These are phyloP conservation scores for Trametes punicea DNA, from an alignment of 768 basidiomycete genomes.

Conservation along the genomic window DNA sequence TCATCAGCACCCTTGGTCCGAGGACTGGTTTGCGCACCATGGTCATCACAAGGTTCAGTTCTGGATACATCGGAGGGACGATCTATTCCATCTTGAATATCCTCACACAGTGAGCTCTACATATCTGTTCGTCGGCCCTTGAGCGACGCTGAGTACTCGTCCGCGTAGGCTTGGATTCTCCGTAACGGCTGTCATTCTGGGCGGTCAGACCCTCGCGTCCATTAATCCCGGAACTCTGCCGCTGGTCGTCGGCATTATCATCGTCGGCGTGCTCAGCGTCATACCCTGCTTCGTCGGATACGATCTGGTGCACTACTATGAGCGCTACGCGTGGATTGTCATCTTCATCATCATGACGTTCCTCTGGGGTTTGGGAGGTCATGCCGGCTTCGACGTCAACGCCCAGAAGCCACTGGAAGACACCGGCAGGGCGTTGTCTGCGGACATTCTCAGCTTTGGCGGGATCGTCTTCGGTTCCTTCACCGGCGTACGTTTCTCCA, in stretches of 20 bases:
- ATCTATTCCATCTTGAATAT: slow-evolving; percentile 54
- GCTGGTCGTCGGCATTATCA: slow-evolving; percentile 46
- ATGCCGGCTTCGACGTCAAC: slow-evolving; percentile 43
- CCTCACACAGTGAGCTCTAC: slow-evolving; percentile 35
- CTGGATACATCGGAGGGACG: slow-evolving; percentile 46
- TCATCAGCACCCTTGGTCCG: slow-evolving; percentile 54
- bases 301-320: slow-evolving; percentile 45
- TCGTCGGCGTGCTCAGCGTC: slow-evolving; percentile 40
- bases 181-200: slow-evolving; percentile 47
- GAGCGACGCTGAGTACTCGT: background rate
- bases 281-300: slow-evolving; percentile 48
- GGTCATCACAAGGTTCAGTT: slow-evolving; percentile 47
- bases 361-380: slow-evolving; percentile 47
- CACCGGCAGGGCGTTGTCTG: slow-evolving; percentile 40
- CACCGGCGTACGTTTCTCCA: slow-evolving; percentile 36
- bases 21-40: slow-evolving; percentile 52
- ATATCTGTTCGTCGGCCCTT: background rate
- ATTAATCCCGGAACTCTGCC: slow-evolving; percentile 43
- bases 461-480: slow-evolving; percentile 48
- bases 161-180: slow-evolving; percentile 45
- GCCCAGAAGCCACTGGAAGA: slow-evolving; percentile 43
- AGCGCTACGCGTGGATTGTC: slow-evolving; percentile 55
- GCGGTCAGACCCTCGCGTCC: slow-evolving; percentile 49
- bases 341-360: slow-evolving; percentile 46
- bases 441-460: slow-evolving; percentile 50